Evolutionary conservation across 495 filamentous ascomycete genomes (phyloP).

Genomic region (Acidomyces sp.): DNA sequence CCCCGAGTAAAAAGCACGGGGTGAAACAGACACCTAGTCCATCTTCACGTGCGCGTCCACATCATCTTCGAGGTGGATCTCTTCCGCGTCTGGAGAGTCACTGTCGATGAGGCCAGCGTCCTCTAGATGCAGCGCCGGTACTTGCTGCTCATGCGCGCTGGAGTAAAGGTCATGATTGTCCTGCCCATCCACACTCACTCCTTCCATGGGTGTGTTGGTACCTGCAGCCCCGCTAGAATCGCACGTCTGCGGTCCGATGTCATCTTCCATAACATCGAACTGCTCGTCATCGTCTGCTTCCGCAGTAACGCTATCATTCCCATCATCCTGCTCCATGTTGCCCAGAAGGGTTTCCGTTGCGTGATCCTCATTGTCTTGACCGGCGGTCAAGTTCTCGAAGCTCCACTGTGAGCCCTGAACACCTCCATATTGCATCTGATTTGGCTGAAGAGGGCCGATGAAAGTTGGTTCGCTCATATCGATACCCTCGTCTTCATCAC

Average conservation of each 20-base stretch:
- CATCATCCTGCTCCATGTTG: slow-evolving; percentile 3
- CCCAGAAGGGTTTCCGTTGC: slow-evolving; percentile 2
- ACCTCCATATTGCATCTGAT: slow-evolving; percentile 3
- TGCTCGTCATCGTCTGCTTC: not conserved
- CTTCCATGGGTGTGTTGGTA: slow-evolving; percentile 1
- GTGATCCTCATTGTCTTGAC: slow-evolving; percentile 1
- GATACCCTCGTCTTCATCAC: slow-evolving; percentile 1
- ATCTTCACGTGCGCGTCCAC: slow-evolving; percentile 1
- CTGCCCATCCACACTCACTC: not conserved
- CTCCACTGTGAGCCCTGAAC: slow-evolving; percentile 1
- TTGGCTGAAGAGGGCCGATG: slow-evolving; percentile 5
- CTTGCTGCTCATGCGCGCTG: not conserved
- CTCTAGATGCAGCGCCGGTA: slow-evolving; percentile 5
- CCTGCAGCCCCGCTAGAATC: not conserved
- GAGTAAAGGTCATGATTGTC: slow-evolving; percentile 8
- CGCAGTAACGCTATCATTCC: slow-evolving; percentile 6
- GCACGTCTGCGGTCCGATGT: not conserved
- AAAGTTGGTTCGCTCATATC: not conserved
- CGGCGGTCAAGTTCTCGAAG: not conserved
- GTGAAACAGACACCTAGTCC: slow-evolving; percentile 4
- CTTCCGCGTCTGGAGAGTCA: not conserved
- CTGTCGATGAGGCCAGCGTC: slow-evolving; percentile 2
- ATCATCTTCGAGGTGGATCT: not conserved
- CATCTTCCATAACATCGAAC: slow-evolving; percentile 1
- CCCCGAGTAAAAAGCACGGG: no score